Conservation (phyloP, 2,329 filamentous ascomycete genomes). For the Clonostachys sp. region DNA sequence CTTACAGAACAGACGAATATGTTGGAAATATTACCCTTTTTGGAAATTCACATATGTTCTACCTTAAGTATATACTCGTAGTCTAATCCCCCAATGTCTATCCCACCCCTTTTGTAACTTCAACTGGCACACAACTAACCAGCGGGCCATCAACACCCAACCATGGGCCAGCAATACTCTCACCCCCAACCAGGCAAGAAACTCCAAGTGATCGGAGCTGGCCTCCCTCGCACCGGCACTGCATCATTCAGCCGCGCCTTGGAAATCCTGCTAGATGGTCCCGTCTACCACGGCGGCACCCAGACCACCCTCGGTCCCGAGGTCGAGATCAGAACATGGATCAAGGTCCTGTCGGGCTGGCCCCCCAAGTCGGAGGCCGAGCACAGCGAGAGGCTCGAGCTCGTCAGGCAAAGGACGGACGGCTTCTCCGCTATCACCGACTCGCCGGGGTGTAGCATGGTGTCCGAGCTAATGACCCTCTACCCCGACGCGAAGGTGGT, state of each 20-base stretch:
- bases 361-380: conserved; percentile 4
- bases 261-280: conserved; percentile 38
- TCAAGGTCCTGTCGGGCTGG: conserved; percentile 10
- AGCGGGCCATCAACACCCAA: too few species aligned
- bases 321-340: conserved; percentile 15
- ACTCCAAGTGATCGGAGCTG: conserved; percentile 35
- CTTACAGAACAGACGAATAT: too few species aligned
- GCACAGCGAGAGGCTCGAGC: conserved; percentile 13
- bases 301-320: conserved; percentile 22
- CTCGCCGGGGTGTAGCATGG: conserved; percentile 30
- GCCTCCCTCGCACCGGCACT: conserved; percentile 41
- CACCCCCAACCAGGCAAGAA: conserved; percentile 12
- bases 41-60: too few species aligned
- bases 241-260: conserved; percentile 43
- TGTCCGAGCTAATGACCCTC: conserved; percentile 38
- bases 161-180: too few species aligned
- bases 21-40: too few species aligned
- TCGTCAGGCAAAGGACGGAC: conserved; percentile 25
- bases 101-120: too few species aligned
- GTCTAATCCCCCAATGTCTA: too few species aligned
- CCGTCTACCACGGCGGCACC: conserved; percentile 43
- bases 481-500: conserved; percentile 45
- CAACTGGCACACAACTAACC: too few species aligned
- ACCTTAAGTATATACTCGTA: too few species aligned
- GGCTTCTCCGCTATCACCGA: conserved; percentile 44